Conservation (phyloP, 768 basidiomycete species). For the Infundibulicybe gibba region DNA sequence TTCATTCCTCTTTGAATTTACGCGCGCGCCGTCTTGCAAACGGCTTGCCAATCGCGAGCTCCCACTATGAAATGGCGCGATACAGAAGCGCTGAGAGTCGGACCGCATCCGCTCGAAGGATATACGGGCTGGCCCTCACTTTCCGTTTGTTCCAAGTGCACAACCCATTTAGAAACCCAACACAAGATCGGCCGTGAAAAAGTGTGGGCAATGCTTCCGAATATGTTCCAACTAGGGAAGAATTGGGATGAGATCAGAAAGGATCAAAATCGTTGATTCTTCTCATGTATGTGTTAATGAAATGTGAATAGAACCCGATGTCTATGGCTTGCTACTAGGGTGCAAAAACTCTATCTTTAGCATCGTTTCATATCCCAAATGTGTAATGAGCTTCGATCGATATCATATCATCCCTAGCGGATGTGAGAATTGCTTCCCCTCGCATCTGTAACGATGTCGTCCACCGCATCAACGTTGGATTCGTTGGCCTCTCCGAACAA, state of each 20-base stretch:
- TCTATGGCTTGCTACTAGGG: too few species aligned
- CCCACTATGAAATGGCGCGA: conserved; percentile 23
- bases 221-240: conserved; percentile 28
- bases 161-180: conserved; percentile 21
- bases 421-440: too few species aligned
- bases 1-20: conserved; percentile 31
- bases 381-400: too few species aligned
- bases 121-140: conserved; percentile 29
- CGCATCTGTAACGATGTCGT: too few species aligned
- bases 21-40: conserved; percentile 23
- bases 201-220: conserved; percentile 33
- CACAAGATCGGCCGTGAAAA: conserved; percentile 30
- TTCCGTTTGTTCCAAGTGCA: conserved; percentile 28
- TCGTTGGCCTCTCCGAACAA: conserved; percentile 28
- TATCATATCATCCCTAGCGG: too few species aligned
- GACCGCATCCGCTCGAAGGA: conserved; percentile 34
- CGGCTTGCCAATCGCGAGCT: conserved; percentile 19
- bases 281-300: background rate
- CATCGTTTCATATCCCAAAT: too few species aligned
- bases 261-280: conserved; percentile 24
- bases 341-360: too few species aligned
- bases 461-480: too few species aligned
- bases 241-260: conserved; percentile 34
- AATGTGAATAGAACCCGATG: too few species aligned
- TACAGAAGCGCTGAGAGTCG: conserved; percentile 27